These are phyloP conservation scores for Monilinia fructicola DNA, from an alignment of 2,329 filamentous ascomycete genomes.

Conservation along the genomic window DNA sequence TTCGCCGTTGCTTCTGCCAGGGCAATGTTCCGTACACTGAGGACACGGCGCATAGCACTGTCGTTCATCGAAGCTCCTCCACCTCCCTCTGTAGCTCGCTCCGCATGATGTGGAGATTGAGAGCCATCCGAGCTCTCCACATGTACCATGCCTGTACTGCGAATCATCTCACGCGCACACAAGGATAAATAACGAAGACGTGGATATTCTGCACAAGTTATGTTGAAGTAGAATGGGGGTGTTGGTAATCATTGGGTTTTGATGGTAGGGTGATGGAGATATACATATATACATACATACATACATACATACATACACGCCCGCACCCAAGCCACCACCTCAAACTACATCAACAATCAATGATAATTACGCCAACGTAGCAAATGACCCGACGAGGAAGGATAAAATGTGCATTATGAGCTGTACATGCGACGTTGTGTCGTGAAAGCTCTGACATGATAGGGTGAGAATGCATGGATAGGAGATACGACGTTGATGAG, in stretches of 20 bases:
- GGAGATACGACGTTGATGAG: constrained; percentile 6
- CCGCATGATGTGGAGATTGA: background rate
- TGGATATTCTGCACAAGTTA: too few relatives aligned
- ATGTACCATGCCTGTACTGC: too few relatives aligned
- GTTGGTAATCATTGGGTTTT: background rate
- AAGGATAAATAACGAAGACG: too few relatives aligned
- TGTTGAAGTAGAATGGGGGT: too few relatives aligned
- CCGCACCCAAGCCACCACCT: background rate
- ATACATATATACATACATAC: background rate
- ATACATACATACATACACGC: background rate
- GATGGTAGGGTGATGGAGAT: background rate
- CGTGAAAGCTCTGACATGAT: background rate
- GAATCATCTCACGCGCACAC: too few relatives aligned
- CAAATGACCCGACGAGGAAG: background rate
- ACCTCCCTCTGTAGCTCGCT: background rate
- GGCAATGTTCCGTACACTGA: constrained; percentile 6
- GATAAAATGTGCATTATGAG: background rate
- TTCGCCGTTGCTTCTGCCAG: constrained; percentile 14
- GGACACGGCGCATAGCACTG: background rate
- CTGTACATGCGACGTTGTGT: background rate
- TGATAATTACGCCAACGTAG: background rate
- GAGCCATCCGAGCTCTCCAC: too few relatives aligned
- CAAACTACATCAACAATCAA: background rate
- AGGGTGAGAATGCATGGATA: constrained; percentile 1
- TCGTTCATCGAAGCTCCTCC: background rate